These are phyloP conservation scores for Aspergillus novofumigatus DNA, from an alignment of 2,329 filamentous ascomycete genomes.

Conservation along the genomic window DNA sequence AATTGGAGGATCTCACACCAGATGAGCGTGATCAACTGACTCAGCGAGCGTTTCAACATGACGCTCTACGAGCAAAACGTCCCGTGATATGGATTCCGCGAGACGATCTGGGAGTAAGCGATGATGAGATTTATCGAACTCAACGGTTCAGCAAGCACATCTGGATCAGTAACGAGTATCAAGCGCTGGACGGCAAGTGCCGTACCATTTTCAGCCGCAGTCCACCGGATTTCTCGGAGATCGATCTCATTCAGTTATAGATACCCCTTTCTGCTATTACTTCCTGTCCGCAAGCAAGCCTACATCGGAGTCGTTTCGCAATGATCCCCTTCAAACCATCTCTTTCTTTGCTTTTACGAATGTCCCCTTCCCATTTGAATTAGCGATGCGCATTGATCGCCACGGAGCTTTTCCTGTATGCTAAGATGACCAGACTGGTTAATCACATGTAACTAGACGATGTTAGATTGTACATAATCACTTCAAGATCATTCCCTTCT, in stretches of 20 bases:
- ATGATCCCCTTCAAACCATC: not conserved
- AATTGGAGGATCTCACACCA: slow-evolving; percentile 88
- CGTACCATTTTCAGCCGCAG: slow-evolving; percentile 79
- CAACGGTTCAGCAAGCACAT: slow-evolving; percentile 70
- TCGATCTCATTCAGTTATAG: slow-evolving; percentile 77
- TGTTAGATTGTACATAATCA: not conserved
- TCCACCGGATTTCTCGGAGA: slow-evolving; percentile 83
- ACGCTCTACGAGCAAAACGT: slow-evolving; percentile 74
- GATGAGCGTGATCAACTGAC: slow-evolving; percentile 83
- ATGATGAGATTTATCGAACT: slow-evolving; percentile 82
- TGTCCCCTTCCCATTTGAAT: not conserved
- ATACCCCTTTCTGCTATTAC: not conserved
- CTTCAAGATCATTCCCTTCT: not conserved
- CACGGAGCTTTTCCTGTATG: not conserved
- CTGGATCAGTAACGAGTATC: slow-evolving; percentile 92
- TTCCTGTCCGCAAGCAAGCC: not conserved
- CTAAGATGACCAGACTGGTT: not conserved
- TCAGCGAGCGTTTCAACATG: slow-evolving; percentile 84
- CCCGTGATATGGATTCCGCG: slow-evolving; percentile 92
- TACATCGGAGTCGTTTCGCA: not conserved
- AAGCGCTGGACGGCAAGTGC: slow-evolving; percentile 76
- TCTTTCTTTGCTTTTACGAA: not conserved
- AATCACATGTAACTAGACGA: not conserved
- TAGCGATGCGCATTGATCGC: not conserved
- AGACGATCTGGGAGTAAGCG: slow-evolving; percentile 83